Evolutionary conservation across 1,139 yeast genomes (phyloP), one percentile per base, ranked within the genome.

Genomic region (Suhomyces taliae): DNA sequence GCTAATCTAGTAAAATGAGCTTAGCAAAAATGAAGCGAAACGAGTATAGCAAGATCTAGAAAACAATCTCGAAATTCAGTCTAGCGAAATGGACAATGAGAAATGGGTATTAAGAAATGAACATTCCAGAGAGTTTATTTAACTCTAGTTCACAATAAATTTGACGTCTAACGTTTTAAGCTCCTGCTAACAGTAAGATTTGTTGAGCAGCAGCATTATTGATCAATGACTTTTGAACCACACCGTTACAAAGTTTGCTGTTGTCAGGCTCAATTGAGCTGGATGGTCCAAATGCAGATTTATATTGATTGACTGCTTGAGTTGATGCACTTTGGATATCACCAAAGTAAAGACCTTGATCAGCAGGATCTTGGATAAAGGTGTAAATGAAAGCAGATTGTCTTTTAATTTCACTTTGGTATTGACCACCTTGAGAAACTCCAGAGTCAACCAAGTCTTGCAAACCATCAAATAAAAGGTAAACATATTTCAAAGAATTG

Each of bases 301-400:
- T 41, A 34, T 40, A 47, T 9, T 10, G 32, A 6, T 32, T 40
- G 19, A 27, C 39, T 4, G 38, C 50, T 29, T 45, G 44, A 6
- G 50, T 41, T 1, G 59, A 54, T 2, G 57, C 47, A 10, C 36
- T 36, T 10, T 51, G 47, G 32, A 53, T 51, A 53, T 53, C 56
- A 32, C 51, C 51, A 40, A 53, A 56, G 45, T 57, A 62, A 33
- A 54, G 48, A 7, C 52, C 48, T 2, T 36, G 12, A 37, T 61
- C 65, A n/a, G 50, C 39, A 6, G 57, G 52, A 42, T 66, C 65
- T 48, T 67, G 69, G 39, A 58, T 58, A 44, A 47, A 62, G 9
- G 56, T 45, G 44, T 52, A 57, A 31, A 68, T 51, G 44, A 49
- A 65, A 10, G 42, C 44, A 6, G 60, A 67, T 52, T 68, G 67